Percentiles rank a stretch among this genome's conserved stretches.
phyloP scores from a whole-genome alignment of 2,329 filamentous ascomycete genomes.

The Canariomyces notabilis region DNA sequence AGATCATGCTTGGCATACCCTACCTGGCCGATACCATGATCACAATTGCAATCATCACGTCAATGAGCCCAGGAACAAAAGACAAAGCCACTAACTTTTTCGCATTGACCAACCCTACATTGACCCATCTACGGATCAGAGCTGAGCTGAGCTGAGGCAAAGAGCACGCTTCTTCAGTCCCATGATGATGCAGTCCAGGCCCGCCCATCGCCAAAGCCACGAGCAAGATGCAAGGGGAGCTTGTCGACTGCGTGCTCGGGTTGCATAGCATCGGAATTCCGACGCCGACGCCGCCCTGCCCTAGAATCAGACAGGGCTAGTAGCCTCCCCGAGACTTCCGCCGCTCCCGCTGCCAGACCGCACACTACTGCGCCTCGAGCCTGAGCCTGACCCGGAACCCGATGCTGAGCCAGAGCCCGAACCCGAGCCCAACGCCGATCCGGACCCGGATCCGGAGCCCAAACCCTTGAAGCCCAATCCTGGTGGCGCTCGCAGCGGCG shows the following conservation, averaged over 20 bases:
- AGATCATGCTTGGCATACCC: too few species aligned
- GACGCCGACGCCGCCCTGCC: not conserved
- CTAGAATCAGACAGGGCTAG: constrained; percentile 39
- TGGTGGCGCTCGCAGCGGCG: constrained; percentile 22
- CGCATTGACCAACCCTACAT: constrained; percentile 10
- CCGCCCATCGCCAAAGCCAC: not conserved
- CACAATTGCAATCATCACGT: not conserved
- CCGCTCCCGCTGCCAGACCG: constrained; percentile 43
- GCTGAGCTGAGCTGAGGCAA: not conserved
- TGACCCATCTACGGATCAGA: constrained; percentile 1
- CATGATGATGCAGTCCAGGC: not conserved
- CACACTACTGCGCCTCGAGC: constrained; percentile 16
- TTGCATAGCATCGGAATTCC: not conserved
- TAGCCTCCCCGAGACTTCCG: constrained; percentile 47
- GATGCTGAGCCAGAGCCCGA: constrained; percentile 32
- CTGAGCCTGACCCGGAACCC: constrained; percentile 13
- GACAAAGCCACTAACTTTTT: constrained; percentile 5
- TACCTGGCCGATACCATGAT: too few species aligned
- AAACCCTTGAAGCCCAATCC: constrained; percentile 24
- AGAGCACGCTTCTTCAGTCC: not conserved
- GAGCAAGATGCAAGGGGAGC: not conserved
- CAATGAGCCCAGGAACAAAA: not conserved
- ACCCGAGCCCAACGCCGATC: constrained; percentile 24
- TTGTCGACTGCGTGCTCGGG: not conserved
- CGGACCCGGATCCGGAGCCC: constrained; percentile 27